Percentiles rank a stretch among this genome's conserved stretches.
These are phyloP conservation scores for Candida pseudoviswanathii DNA, from an alignment of 1,139 yeast species.

Conservation along the genomic window DNA sequence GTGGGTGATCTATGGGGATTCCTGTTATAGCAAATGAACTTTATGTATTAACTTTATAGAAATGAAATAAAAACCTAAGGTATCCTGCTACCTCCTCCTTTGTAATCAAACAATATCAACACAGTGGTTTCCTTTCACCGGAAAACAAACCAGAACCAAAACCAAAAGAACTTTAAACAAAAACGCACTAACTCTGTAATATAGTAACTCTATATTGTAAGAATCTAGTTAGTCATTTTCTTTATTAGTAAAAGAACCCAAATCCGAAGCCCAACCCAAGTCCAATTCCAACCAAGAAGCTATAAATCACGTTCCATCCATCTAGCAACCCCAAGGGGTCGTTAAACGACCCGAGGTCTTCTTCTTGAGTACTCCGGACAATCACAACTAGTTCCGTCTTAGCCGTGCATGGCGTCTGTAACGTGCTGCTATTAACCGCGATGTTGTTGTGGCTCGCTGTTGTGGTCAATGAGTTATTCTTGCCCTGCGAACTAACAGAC, in stretches of 20 bases:
- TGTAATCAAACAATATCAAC: no score
- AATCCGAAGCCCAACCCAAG: constrained; percentile 2
- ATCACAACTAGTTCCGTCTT: background rate
- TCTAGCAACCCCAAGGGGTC: constrained; percentile 2
- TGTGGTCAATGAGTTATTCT: background rate
- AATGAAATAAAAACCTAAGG: no score
- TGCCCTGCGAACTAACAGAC: constrained; percentile 2
- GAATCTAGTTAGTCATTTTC: background rate
- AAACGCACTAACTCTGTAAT: no score
- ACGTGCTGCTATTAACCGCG: background rate
- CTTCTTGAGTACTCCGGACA: background rate
- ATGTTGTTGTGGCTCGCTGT: background rate
- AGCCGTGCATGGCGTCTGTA: background rate
- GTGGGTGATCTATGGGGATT: no score
- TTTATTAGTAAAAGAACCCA: constrained; percentile 1
- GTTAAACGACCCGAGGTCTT: background rate
- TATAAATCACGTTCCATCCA: constrained; percentile 4
- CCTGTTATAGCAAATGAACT: no score
- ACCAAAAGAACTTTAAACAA: background rate
- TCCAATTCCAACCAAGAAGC: constrained; percentile 1
- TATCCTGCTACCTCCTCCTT: no score
- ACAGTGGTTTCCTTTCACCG: no score
- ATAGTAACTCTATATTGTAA: background rate
- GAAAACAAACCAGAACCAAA: background rate
- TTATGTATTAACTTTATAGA: no score